Conservation (phyloP, 257 asterid species). For the Plantago major region DNA sequence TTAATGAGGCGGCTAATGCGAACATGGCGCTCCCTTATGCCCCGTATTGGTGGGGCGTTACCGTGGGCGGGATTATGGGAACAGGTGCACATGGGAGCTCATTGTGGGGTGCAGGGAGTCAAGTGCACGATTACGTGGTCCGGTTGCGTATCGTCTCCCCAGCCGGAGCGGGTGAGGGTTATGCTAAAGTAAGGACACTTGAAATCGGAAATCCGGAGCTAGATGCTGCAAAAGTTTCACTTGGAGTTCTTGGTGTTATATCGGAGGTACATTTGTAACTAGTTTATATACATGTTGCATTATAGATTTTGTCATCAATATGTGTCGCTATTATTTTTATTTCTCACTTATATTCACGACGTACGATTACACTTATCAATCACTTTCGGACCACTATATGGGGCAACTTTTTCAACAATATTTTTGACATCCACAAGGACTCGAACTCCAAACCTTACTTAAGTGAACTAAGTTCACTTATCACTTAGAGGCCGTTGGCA, state of each 20-base stretch:
- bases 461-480: too few species aligned
- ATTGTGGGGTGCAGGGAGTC: constrained; percentile 59
- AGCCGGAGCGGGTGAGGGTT: constrained; percentile 34
- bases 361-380: too few species aligned
- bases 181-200: constrained; percentile 34
- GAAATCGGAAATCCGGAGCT: constrained; percentile 34
- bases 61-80: constrained; percentile 58
- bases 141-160: constrained; percentile 49
- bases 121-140: constrained; percentile 51
- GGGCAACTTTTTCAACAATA: too few species aligned
- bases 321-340: too few species aligned
- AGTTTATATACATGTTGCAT: neutral
- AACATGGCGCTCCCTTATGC: constrained; percentile 48
- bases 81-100: constrained; percentile 86
- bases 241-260: constrained; percentile 76
- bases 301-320: too few species aligned
- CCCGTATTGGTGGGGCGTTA: constrained; percentile 78
- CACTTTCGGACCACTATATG: too few species aligned
- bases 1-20: constrained; percentile 34
- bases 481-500: too few species aligned
- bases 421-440: too few species aligned
- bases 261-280: constrained; percentile 40
- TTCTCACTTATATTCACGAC: too few species aligned
- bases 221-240: constrained; percentile 59
- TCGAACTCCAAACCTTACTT: too few species aligned